phyloP scores from a whole-genome alignment of 2,329 filamentous ascomycete species.

The Hansfordia pulvinata region DNA sequence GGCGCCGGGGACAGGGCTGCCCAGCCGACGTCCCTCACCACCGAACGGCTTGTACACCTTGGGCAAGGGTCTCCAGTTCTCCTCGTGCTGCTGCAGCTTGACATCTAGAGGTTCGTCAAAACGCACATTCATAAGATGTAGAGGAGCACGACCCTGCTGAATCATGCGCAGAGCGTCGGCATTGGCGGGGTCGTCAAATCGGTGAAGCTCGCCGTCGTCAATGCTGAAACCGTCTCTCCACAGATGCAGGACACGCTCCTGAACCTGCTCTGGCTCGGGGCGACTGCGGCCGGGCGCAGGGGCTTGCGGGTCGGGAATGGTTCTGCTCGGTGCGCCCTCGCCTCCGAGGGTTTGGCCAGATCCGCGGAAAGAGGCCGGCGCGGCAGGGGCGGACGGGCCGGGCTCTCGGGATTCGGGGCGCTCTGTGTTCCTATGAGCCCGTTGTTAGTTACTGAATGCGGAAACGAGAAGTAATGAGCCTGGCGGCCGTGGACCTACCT shows the following conservation, averaged over 20 bases:
- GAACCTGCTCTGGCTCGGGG: slow-evolving; percentile 28
- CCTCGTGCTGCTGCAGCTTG: slow-evolving; percentile 62
- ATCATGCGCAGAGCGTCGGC: slow-evolving; percentile 62
- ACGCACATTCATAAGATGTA: slow-evolving; percentile 65
- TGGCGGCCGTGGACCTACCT: no score
- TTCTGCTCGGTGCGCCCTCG: slow-evolving; percentile 58
- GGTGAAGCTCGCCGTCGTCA: slow-evolving; percentile 64
- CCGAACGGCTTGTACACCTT: slow-evolving; percentile 65
- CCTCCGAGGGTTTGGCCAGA: slow-evolving; percentile 65
- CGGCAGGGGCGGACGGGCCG: slow-evolving; percentile 30
- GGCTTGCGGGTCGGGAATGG: slow-evolving; percentile 47
- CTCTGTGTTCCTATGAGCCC: slow-evolving; percentile 40
- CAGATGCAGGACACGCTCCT: slow-evolving; percentile 60
- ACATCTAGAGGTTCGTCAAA: slow-evolving; percentile 67
- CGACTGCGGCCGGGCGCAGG: slow-evolving; percentile 14
- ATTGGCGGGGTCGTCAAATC: slow-evolving; percentile 69
- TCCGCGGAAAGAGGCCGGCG: slow-evolving; percentile 48
- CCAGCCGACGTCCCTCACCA: slow-evolving; percentile 59
- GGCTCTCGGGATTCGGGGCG: no score
- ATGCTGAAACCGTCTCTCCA: slow-evolving; percentile 81
- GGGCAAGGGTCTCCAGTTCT: slow-evolving; percentile 60
- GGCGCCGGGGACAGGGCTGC: slow-evolving; percentile 60
- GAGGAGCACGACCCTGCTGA: slow-evolving; percentile 59
- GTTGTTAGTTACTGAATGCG: slow-evolving; percentile 9
- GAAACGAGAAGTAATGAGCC: no score